These are phyloP conservation scores for Phytophthora lateralis DNA, from an alignment of 352 stramenopile species.

Conservation along the genomic window DNA sequence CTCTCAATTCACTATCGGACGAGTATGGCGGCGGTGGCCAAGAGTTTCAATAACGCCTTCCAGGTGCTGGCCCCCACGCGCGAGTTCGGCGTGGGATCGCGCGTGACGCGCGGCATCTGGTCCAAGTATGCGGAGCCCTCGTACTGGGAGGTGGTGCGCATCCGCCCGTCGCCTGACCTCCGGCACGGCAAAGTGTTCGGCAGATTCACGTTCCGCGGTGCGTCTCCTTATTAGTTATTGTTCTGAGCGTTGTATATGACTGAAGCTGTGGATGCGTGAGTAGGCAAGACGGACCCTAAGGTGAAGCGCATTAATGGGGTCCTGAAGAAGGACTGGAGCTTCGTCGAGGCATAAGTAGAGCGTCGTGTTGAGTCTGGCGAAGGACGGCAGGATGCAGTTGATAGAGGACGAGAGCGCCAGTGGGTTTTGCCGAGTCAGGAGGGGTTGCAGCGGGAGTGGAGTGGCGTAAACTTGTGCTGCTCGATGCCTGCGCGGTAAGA, in stretches of 20 bases:
- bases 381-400: conserved; percentile 6
- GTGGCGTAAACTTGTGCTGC: conserved; percentile 3
- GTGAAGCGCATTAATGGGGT: conserved; percentile 82
- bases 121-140: conserved; percentile 71
- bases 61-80: conserved; percentile 71
- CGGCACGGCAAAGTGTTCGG: conserved; percentile 89
- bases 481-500: conserved; percentile 21
- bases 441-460: neutral
- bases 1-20: conserved; percentile 19
- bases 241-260: neutral
- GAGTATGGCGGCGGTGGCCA: conserved; percentile 41
- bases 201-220: conserved; percentile 81
- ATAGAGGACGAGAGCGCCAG: conserved; percentile 23
- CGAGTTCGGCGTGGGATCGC: conserved; percentile 72
- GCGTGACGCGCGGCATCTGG: conserved; percentile 81
- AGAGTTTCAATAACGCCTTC: conserved; percentile 72
- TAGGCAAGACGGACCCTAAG: conserved; percentile 70
- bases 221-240: conserved; percentile 22
- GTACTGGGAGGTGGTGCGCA: conserved; percentile 84
- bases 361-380: conserved; percentile 4
- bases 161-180: conserved; percentile 73
- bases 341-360: conserved; percentile 24
- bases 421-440: conserved; percentile 1
- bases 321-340: conserved; percentile 78
- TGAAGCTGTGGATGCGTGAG: conserved; percentile 12